Conservation (phyloP, 495 filamentous ascomycete genomes). For the Xylaria intraflava region DNA sequence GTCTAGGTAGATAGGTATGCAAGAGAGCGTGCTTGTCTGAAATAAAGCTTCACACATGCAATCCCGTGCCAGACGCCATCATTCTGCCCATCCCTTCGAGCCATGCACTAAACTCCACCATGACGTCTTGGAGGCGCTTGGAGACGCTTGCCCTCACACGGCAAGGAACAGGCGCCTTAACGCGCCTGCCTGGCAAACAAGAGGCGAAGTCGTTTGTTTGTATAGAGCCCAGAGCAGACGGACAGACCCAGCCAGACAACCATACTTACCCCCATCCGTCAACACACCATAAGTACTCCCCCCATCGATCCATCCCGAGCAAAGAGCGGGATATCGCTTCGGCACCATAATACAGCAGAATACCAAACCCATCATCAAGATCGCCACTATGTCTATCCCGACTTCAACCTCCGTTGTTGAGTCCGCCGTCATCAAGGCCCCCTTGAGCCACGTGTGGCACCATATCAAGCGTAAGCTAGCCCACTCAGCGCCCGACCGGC, state of each 20-base stretch:
- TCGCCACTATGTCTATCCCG: slow-evolving; percentile 39
- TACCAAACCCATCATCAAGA: background rate
- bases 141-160: background rate
- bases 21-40: too few species aligned
- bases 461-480: slow-evolving; percentile 48
- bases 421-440: slow-evolving; percentile 58
- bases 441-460: slow-evolving; percentile 58
- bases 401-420: slow-evolving; percentile 59
- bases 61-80: too few species aligned
- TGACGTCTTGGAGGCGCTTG: background rate
- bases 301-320: background rate
- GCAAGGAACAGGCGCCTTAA: background rate
- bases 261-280: too few species aligned
- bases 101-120: background rate
- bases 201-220: background rate
- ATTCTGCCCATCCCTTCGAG: too few species aligned
- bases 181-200: background rate
- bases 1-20: too few species aligned
- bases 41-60: too few species aligned
- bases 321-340: background rate
- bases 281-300: background rate
- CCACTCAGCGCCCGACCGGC: background rate
- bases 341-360: background rate
- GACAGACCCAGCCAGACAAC: background rate
- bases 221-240: background rate